phyloP scores from a whole-genome alignment of 495 filamentous ascomycete genomes.

The Podospora comata region DNA sequence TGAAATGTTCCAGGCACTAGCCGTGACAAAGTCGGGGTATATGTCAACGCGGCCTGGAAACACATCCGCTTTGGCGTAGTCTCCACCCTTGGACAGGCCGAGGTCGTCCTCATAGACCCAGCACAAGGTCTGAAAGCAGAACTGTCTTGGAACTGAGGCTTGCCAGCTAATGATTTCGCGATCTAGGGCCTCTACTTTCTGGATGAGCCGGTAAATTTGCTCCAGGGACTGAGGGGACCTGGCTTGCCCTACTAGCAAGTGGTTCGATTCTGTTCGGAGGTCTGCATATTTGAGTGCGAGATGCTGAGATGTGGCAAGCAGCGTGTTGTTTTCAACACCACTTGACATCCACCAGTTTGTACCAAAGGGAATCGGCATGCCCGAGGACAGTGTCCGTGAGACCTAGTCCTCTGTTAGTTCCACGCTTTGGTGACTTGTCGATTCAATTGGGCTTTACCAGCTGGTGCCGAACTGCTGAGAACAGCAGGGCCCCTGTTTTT shows the following conservation, averaged over 20 bases:
- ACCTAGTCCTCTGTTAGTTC: slow-evolving; percentile 27
- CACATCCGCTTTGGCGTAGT: slow-evolving; percentile 40
- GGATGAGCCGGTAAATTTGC: slow-evolving; percentile 36
- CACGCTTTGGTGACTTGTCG: neutral
- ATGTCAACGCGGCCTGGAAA: slow-evolving; percentile 53
- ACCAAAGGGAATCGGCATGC: slow-evolving; percentile 39
- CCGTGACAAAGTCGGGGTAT: slow-evolving; percentile 48
- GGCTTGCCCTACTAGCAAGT: slow-evolving; percentile 31
- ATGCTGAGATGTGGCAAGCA: slow-evolving; percentile 35
- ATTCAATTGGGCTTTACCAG: slow-evolving; percentile 37
- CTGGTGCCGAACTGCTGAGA: slow-evolving; percentile 47
- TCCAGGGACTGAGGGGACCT: slow-evolving; percentile 36
- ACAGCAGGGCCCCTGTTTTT: slow-evolving; percentile 44
- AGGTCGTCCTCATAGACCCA: slow-evolving; percentile 46
- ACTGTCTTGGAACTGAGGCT: slow-evolving; percentile 35
- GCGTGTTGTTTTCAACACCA: slow-evolving; percentile 35
- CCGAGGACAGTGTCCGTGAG: slow-evolving; percentile 43
- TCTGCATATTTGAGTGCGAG: slow-evolving; percentile 44
- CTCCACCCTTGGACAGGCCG: slow-evolving; percentile 27
- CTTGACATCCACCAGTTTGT: slow-evolving; percentile 48
- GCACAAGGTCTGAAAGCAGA: slow-evolving; percentile 40
- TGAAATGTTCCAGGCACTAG: slow-evolving; percentile 44
- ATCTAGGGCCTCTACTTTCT: slow-evolving; percentile 38
- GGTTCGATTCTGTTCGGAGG: slow-evolving; percentile 40
- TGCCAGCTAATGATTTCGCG: slow-evolving; percentile 44